Percentiles rank a stretch among this genome's conserved stretches.
Conservation (phyloP, 2,329 filamentous ascomycete genomes). For the Clarireedia sp. region DNA sequence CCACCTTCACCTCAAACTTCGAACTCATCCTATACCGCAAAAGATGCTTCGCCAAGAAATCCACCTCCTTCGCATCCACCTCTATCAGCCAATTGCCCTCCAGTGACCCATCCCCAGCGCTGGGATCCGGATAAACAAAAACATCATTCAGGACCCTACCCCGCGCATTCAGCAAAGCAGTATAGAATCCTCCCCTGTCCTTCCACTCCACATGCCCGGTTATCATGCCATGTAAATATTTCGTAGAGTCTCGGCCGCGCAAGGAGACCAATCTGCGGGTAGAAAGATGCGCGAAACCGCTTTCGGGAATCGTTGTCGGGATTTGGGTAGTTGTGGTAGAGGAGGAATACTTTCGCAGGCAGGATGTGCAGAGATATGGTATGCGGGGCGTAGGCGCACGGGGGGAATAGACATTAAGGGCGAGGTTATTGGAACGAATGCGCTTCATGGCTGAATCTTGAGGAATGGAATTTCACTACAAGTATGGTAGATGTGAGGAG, state of each 20-base stretch:
- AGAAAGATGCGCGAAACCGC: slow-evolving; percentile 50
- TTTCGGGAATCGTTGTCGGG: slow-evolving; percentile 35
- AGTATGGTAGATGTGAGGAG: too few relatives aligned
- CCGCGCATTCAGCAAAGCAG: slow-evolving; percentile 76
- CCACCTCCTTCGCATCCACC: slow-evolving; percentile 62
- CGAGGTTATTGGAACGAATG: too few relatives aligned
- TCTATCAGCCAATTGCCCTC: slow-evolving; percentile 45
- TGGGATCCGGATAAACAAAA: slow-evolving; percentile 63
- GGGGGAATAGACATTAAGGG: too few relatives aligned
- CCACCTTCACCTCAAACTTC: slow-evolving; percentile 61
- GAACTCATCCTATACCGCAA: slow-evolving; percentile 79
- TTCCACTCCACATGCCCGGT: slow-evolving; percentile 54
- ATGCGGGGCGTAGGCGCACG: neutral
- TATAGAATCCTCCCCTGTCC: slow-evolving; percentile 55
- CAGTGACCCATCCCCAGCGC: neutral
- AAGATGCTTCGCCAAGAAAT: slow-evolving; percentile 60
- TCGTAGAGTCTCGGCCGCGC: slow-evolving; percentile 68
- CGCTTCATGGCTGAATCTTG: too few relatives aligned
- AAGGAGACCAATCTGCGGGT: slow-evolving; percentile 74
- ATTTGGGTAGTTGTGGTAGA: neutral
- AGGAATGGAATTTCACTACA: too few relatives aligned
- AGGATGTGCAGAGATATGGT: neutral
- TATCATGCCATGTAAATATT: slow-evolving; percentile 82
- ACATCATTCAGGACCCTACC: slow-evolving; percentile 83
- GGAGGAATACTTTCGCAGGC: slow-evolving; percentile 5